Evolutionary conservation across 2,329 filamentous ascomycete genomes (phyloP), one percentile per base, ranked within the genome.

Genomic region (Dendryphion nanum): DNA sequence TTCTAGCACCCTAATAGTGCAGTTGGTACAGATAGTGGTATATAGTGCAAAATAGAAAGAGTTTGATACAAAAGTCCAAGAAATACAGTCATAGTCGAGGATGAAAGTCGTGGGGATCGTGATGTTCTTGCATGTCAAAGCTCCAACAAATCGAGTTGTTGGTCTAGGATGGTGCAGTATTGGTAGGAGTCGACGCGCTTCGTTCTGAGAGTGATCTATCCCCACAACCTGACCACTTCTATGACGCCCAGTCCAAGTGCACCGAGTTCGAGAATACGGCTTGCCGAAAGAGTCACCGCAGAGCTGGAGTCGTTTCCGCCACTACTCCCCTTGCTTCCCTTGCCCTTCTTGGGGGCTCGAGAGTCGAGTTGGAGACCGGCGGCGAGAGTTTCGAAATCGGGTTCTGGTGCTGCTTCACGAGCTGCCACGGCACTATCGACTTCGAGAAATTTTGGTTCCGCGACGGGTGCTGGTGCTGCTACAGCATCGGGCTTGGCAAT

Each of bases 181-280:
- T n/a, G n/a, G n/a, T n/a, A n/a, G n/a, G n/a, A n/a, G n/a, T n/a
- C n/a, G n/a, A n/a, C n/a, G n/a, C n/a, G n/a, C n/a, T n/a, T n/a
- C n/a, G n/a, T n/a, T n/a, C n/a, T n/a, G n/a, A n/a, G 23, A 26
- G 23, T 3, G 10, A 3, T 26, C 23, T 30, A 41, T 16, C 19
- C 28, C 39, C 39, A 41, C 10, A 41, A 34, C 14, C 39, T 28
- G n/a, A 37, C 39, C 15, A 42, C 26, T 23, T 38, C 37, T 23
- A 46, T 33, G 18, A 57, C 44, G 2, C 59, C 59, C 5, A 63
- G 33, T 1, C 59, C 48, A 16, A 63, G 18, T 2, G 53, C 56
- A 33, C 50, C 50, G 3, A 57, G 38, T 30, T 61, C 45, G 10
- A 64, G 41, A 2, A 42, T 37, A 19, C 40, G 50, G 38, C 41